Evolutionary conservation across 2,329 filamentous ascomycete genomes (phyloP).

Genomic region (Bipolaris zeicola): DNA sequence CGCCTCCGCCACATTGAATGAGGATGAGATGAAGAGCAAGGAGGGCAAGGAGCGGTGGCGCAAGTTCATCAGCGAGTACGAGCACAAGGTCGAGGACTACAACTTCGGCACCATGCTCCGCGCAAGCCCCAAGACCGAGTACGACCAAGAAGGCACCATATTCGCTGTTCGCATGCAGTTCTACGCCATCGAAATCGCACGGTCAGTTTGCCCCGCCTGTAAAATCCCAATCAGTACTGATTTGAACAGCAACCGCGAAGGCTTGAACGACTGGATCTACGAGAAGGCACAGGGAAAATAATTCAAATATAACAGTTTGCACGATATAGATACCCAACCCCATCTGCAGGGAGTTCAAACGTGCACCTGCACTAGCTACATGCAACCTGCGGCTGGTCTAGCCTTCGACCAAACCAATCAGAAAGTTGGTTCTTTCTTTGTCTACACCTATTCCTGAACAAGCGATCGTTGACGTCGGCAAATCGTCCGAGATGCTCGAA

Average conservation of each 20-base stretch:
- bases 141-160: conserved; percentile 86
- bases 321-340: not conserved
- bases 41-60: conserved; percentile 92
- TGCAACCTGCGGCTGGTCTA: conserved; percentile 8
- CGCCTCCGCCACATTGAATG: conserved; percentile 76
- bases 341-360: not conserved
- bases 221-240: conserved; percentile 21
- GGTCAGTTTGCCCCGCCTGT: conserved; percentile 53
- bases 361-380: conserved; percentile 8
- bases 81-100: conserved; percentile 94
- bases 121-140: conserved; percentile 77
- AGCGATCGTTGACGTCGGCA: not conserved
- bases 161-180: conserved; percentile 87
- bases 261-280: conserved; percentile 96
- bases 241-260: conserved; percentile 71
- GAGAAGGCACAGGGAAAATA: conserved; percentile 69
- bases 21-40: conserved; percentile 98
- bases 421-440: conserved; percentile 10
- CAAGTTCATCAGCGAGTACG: conserved; percentile 90
- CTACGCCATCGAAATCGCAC: conserved; percentile 76
- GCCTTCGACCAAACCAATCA: not conserved
- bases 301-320: not conserved
- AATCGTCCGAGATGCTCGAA: not conserved
- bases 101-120: conserved; percentile 97
- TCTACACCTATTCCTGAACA: not conserved